Percentiles rank a stretch among this genome's conserved stretches.
Conservation (phyloP, 148 eudicot genomes). For the Cornus controversa region DNA sequence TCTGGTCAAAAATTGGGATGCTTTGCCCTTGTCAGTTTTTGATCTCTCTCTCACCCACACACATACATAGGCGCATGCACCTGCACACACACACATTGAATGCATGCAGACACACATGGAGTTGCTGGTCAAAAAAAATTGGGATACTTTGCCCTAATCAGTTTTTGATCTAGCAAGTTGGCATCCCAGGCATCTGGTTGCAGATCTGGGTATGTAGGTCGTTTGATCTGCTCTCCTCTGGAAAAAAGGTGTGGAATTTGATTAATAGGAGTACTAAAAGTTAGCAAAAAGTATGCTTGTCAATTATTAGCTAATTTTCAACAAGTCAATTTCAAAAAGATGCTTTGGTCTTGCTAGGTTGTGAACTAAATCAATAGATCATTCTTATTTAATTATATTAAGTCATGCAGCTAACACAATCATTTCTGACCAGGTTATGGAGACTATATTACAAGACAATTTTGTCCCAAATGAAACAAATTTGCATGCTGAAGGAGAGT, state of each 20-base stretch:
- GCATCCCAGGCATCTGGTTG: background rate
- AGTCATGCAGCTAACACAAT: background rate
- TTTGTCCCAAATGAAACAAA: conserved; percentile 91
- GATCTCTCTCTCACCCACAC: background rate
- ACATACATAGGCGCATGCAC: background rate
- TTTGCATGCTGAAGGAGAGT: conserved; percentile 62
- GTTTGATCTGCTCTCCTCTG: background rate
- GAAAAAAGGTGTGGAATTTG: background rate
- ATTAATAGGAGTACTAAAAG: background rate
- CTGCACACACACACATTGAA: too few relatives aligned
- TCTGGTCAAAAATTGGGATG: too few relatives aligned
- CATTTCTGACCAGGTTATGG: conserved; percentile 61
- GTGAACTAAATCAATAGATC: background rate
- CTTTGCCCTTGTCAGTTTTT: too few relatives aligned
- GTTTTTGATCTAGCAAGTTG: background rate
- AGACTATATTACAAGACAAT: conserved; percentile 67
- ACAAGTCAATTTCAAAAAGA: background rate
- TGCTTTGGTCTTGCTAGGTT: background rate
- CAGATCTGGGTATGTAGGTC: background rate
- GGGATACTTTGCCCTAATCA: background rate
- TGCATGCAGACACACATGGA: too few relatives aligned
- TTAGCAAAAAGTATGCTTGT: background rate
- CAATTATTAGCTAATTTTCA: background rate
- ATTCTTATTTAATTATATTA: background rate
- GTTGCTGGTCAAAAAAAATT: background rate